phyloP scores from a whole-genome alignment of 345 rosid genomes.

The Eucalyptus leucophloia region DNA sequence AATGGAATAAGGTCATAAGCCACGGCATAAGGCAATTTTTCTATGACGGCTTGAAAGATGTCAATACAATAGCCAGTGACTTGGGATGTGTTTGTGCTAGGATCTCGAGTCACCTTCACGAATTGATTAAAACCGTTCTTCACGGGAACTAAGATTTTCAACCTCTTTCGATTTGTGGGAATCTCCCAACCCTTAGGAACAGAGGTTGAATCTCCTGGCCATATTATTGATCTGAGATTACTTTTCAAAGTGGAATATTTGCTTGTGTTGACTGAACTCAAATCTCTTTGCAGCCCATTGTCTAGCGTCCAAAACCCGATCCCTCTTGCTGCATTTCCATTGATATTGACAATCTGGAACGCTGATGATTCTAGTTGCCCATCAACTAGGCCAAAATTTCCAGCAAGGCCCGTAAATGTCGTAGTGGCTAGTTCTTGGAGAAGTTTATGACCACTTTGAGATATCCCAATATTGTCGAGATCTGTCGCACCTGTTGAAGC shows the following conservation, averaged over 20 bases:
- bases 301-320: neutral
- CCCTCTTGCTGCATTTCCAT: neutral
- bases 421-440: neutral
- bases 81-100: neutral
- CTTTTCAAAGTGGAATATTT: neutral
- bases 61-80: neutral
- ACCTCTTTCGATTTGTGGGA: neutral
- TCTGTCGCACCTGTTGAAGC: neutral
- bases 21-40: neutral
- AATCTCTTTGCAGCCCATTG: neutral
- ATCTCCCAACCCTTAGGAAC: neutral
- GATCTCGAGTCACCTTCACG: neutral
- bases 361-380: neutral
- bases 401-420: neutral
- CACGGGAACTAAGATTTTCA: neutral
- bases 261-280: neutral
- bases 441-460: neutral
- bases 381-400: neutral
- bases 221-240: neutral
- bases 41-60: neutral
- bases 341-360: neutral
- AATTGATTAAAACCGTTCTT: neutral
- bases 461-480: neutral
- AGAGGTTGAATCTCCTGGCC: neutral
- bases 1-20: neutral